Evolutionary conservation across 2,329 filamentous ascomycete genomes (phyloP).

Genomic region (Penicillium fuscoglaucum): DNA sequence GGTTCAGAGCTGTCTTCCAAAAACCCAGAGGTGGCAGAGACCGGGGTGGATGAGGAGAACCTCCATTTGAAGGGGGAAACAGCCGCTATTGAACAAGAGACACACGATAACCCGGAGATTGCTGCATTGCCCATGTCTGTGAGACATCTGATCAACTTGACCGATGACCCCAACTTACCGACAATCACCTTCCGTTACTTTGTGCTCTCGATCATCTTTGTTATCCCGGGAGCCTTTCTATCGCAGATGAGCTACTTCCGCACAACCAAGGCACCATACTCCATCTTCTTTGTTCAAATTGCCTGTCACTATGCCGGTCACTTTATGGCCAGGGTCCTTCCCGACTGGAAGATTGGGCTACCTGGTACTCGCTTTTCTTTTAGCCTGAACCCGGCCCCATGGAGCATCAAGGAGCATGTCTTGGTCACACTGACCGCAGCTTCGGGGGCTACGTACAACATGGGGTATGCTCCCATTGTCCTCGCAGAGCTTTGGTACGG

Average conservation of each 20-base stretch:
- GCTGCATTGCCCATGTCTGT: constrained; percentile 57
- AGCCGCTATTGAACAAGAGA: constrained; percentile 27
- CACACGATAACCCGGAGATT: constrained; percentile 53
- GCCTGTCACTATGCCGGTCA: constrained; percentile 56
- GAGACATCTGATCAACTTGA: constrained; percentile 57
- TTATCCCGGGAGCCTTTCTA: constrained; percentile 57
- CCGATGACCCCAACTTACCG: constrained; percentile 57
- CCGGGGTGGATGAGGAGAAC: constrained; percentile 22
- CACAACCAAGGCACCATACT: constrained; percentile 60
- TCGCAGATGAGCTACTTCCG: constrained; percentile 58
- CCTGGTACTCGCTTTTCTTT: constrained; percentile 53
- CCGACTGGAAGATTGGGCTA: constrained; percentile 49
- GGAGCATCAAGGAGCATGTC: constrained; percentile 60
- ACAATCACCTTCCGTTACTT: constrained; percentile 55
- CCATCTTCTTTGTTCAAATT: constrained; percentile 63
- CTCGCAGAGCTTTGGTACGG: constrained; percentile 61
- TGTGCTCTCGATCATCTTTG: constrained; percentile 1
- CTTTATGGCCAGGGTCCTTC: constrained; percentile 55
- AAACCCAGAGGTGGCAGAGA: constrained; percentile 5
- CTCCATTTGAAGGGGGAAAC: constrained; percentile 20
- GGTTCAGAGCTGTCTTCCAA: background rate
- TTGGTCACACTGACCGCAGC: constrained; percentile 57
- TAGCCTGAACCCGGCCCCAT: constrained; percentile 58
- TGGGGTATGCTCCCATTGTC: constrained; percentile 54
- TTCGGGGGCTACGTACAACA: constrained; percentile 55